Evolutionary conservation across 306 rosid species (phyloP).

Genomic region (Pterocarpus macrocarpus): DNA sequence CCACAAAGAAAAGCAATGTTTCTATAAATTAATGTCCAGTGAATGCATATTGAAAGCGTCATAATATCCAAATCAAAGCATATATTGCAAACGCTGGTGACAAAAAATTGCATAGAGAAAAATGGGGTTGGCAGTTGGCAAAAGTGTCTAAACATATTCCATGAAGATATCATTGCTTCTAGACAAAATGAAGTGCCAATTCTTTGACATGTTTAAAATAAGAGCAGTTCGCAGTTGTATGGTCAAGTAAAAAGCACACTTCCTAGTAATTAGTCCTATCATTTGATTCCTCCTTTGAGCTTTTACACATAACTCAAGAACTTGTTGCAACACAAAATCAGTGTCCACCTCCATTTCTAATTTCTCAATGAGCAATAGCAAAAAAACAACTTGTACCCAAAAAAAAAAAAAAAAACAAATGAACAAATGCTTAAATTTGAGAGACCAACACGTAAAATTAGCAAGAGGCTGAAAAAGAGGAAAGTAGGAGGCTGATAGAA

Average conservation of each 20-base stretch:
- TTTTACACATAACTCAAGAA: conserved; percentile 15
- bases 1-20: conserved; percentile 33
- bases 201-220: conserved; percentile 37
- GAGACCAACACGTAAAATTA: background rate
- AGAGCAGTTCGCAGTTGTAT: background rate
- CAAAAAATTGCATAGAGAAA: conserved; percentile 27
- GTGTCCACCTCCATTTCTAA: conserved; percentile 15
- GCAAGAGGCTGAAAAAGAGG: background rate
- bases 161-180: conserved; percentile 9
- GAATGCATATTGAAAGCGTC: conserved; percentile 29
- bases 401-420: background rate
- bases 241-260: background rate
- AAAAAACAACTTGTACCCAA: background rate
- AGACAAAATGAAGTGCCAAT: conserved; percentile 21
- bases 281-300: conserved; percentile 13
- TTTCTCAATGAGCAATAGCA: conserved; percentile 7
- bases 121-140: background rate
- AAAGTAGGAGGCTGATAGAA: background rate
- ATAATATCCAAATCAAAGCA: conserved; percentile 35
- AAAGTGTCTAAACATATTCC: background rate
- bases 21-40: conserved; percentile 30
- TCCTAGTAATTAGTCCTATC: background rate
- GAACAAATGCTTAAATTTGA: conserved; percentile 11
- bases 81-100: conserved; percentile 25
- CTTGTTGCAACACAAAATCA: conserved; percentile 12